Evolutionary conservation across 495 filamentous ascomycete genomes (phyloP), one percentile per base, ranked within the genome.

Genomic region (Cercophora newfieldiana): DNA sequence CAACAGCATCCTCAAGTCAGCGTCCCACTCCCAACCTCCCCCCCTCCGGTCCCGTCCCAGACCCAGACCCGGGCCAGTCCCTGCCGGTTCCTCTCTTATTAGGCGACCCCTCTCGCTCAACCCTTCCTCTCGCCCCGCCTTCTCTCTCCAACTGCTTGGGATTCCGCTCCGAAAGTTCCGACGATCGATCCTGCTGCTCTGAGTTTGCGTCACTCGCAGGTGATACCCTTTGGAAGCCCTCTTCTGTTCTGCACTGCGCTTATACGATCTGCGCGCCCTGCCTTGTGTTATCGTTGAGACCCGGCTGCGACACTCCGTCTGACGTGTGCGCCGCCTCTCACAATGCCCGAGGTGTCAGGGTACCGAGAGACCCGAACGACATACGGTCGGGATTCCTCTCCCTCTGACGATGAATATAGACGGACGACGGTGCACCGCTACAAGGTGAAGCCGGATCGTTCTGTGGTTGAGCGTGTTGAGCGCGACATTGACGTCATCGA

Each of bases 361-460:
- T 53, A 53, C 74, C 78, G 79, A 55, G 80, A 82, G 72, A 70
- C 78, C 73, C 37, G 37, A 44, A 77, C 79, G 64, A 67, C 74
- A 60, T 81, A 82, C 71, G 69, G 71, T 55, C 75, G 81, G 63
- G 81, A 80, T 63, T 72, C 77, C n/a, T 82, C 76, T 6, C 76
- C 79, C 37, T 80, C 78, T 2, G 78, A 78, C 66, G 83, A 85
- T 44, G 81, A 84, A 25, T 82, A 78, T 68, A 80, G 74, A 63
- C 73, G 75, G 64, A 84, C 80, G 28, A 85, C 82, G 4, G 80
- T 86, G 33, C 82, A 82, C 71, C 80, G 82, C 44, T 87, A 87
- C 74, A 85, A 85, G 58, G 84, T 85, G 53, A 68, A 71, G 12
- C 71, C 77, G 18, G 75, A 74, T 10, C 80, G 81, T 14, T 8